These are phyloP conservation scores for Neurospora terricola DNA, from an alignment of 495 filamentous ascomycete species.

Conservation along the genomic window DNA sequence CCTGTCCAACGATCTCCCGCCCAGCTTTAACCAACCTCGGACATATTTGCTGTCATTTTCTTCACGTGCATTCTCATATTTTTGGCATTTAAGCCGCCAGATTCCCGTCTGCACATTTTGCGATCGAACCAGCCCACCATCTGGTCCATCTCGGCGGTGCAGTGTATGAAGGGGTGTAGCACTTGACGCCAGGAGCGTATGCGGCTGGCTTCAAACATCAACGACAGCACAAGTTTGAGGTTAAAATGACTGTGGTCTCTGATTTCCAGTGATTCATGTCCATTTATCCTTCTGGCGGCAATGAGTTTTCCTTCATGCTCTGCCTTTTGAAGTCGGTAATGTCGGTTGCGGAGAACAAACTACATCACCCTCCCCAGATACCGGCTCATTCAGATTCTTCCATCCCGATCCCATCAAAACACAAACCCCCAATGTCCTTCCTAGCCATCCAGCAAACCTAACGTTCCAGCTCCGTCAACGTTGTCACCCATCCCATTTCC, in stretches of 20 bases:
- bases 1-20: not conserved
- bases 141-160: not conserved
- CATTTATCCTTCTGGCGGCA: not conserved
- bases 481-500: not conserved
- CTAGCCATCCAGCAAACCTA: not conserved
- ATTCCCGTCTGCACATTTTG: not conserved
- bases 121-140: not conserved
- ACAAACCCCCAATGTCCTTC: not conserved
- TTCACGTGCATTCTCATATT: too few species aligned
- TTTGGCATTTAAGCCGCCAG: not conserved
- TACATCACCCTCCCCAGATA: not conserved
- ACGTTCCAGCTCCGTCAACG: not conserved
- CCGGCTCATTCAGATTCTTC: not conserved
- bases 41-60: too few species aligned
- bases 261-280: not conserved
- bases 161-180: not conserved
- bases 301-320: not conserved
- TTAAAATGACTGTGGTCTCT: not conserved
- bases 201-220: not conserved
- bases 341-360: not conserved
- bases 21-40: not conserved
- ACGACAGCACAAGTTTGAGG: not conserved
- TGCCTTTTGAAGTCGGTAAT: not conserved
- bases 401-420: not conserved
- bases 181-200: not conserved